A percentile compares a stretch with the other conserved stretches of the same genome.
Conservation (phyloP, 371 early-diverging fungal species). For the Catenaria anguillulae region DNA sequence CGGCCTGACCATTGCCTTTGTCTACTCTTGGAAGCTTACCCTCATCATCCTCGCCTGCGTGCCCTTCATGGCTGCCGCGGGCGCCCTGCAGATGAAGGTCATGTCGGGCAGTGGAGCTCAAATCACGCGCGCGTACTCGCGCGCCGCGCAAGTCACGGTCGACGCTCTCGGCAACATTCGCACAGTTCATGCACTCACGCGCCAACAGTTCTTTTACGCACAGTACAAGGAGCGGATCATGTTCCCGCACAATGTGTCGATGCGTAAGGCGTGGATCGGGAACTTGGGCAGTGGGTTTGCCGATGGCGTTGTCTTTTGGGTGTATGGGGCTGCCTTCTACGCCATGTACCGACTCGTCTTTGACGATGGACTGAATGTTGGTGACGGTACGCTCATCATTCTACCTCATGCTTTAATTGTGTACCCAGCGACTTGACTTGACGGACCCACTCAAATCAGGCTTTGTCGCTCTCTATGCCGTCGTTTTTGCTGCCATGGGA, state of each 20-base stretch:
- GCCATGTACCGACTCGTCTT: slow-evolving; percentile 12
- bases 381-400: slow-evolving; percentile 6
- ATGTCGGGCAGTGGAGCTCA: slow-evolving; percentile 35
- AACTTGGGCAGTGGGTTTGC: slow-evolving; percentile 50
- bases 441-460: too few species aligned
- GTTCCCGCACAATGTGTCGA: slow-evolving; percentile 45
- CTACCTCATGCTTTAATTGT: slow-evolving; percentile 10
- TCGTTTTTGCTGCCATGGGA: not conserved
- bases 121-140: slow-evolving; percentile 48
- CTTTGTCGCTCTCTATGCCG: not conserved
- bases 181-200: slow-evolving; percentile 69
- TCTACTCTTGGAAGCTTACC: not conserved
- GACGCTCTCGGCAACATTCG: slow-evolving; percentile 78
- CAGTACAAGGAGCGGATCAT: slow-evolving; percentile 40
- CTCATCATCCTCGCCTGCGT: slow-evolving; percentile 17
- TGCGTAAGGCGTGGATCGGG: slow-evolving; percentile 35
- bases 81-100: slow-evolving; percentile 18
- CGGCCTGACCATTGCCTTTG: not conserved
- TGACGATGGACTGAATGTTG: not conserved
- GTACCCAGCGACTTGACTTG: too few species aligned
- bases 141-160: slow-evolving; percentile 54
- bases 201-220: slow-evolving; percentile 48
- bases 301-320: slow-evolving; percentile 46
- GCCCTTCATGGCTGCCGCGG: slow-evolving; percentile 33
- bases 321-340: slow-evolving; percentile 40